These are phyloP conservation scores for Agarophyton chilense DNA, from an alignment of 23 red algal genomes.

Conservation along the genomic window DNA sequence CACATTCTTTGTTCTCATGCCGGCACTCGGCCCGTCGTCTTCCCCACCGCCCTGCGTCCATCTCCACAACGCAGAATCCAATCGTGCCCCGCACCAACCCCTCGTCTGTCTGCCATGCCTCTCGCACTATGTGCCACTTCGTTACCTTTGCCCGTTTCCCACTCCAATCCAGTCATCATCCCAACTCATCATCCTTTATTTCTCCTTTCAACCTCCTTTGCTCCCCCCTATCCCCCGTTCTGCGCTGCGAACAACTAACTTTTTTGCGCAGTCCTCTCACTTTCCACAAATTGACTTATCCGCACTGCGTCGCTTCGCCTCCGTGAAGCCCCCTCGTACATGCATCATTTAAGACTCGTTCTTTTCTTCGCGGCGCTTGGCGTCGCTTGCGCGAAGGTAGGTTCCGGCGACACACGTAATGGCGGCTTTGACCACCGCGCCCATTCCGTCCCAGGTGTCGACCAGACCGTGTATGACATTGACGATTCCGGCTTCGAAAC, in stretches of 20 bases:
- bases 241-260: background rate
- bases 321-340: background rate
- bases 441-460: constrained; percentile 54
- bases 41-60: too few relatives aligned
- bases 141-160: constrained; percentile 9
- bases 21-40: background rate
- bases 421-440: constrained; percentile 70
- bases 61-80: too few relatives aligned
- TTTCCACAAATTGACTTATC: background rate
- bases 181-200: background rate
- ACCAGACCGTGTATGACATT: constrained; percentile 60
- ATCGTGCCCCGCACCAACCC: background rate
- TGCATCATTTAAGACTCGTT: constrained; percentile 1
- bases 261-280: background rate
- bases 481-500: constrained; percentile 41
- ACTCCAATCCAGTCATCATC: background rate
- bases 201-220: background rate
- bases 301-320: background rate
- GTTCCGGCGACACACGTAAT: background rate
- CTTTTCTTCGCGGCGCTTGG: constrained; percentile 10
- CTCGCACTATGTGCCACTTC: background rate
- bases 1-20: background rate
- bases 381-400: background rate
- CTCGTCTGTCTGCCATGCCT: background rate
- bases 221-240: background rate